Base-by-base conservation (phyloP, 805 yeast species). In the Starmera amethionina region DNA sequence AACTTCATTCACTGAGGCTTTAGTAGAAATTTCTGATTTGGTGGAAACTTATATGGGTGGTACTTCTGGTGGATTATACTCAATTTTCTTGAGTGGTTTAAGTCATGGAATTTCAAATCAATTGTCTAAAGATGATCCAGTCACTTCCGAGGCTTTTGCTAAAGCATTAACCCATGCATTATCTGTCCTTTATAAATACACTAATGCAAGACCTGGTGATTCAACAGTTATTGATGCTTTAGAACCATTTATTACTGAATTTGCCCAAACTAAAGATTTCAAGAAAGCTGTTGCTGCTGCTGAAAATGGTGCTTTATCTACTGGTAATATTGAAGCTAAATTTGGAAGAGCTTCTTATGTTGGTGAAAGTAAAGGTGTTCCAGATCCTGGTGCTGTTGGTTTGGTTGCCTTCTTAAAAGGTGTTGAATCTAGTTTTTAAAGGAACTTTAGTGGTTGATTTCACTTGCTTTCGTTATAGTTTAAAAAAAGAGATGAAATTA, bases 41-140 rank as follows among this genome's bases (percentile, higher is more conserved):
- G 87, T 89, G 30, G 97, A 89, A 57, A 77, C 77, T 41, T 77
- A 77, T n/a, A 90, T 90, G 97, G 97, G 97, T 40, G 97, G 97
- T 38, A 90, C 97, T 0, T 84, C 95, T 1, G 97, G 97, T 40
- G 97, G 96, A 1, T 62, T 89, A 32, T 89, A 89, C 60, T 83
- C 95, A 3, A 90, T 89, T 41, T 85, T 69, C 62, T 67, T 90
- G 45, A 77, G 94, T 30, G 86, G 95, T 1, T 70, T 89, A 44
- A 82, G 85, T 1, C 67, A 71, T 31, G 72, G 73, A 9, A 60
- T 78, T 27, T 63, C 58, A 31, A 35, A 55, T 9, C 45, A 56
- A 28, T 49, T 52, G 7, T 40, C 48, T 3, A 56, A 56, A 32
- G 56, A 50, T 9, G 58, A 65, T n/a, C 52, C 62, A 14, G 42